These are phyloP conservation scores for Rasamsonia emersonii DNA, from an alignment of 2,329 filamentous ascomycete species.

Conservation along the genomic window DNA sequence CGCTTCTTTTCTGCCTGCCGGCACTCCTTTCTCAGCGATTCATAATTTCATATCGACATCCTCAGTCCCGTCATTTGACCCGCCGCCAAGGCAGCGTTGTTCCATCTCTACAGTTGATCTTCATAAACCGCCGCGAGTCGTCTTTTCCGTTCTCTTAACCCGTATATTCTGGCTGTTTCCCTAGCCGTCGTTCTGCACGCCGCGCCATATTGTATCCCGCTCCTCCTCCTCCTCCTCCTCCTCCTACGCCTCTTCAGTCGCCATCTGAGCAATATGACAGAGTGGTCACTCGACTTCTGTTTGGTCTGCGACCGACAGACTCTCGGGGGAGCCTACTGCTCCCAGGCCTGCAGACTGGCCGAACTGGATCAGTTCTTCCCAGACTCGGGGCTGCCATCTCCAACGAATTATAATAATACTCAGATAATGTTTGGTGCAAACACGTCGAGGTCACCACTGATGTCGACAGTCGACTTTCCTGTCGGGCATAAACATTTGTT, in stretches of 20 bases:
- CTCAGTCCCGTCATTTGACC: slow-evolving; percentile 7
- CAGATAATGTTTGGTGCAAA: no score
- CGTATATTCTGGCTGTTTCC: background rate
- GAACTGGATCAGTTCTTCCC: slow-evolving; percentile 68
- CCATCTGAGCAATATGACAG: slow-evolving; percentile 20
- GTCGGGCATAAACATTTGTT: slow-evolving; percentile 14
- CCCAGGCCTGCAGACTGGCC: slow-evolving; percentile 78
- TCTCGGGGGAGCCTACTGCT: slow-evolving; percentile 76
- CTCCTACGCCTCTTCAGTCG: background rate
- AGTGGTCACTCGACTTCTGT: slow-evolving; percentile 87
- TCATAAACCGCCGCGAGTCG: no score
- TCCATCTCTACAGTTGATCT: no score
- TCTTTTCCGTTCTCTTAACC: no score
- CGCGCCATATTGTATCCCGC: background rate
- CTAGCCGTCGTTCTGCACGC: slow-evolving; percentile 5
- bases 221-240: slow-evolving; percentile 1
- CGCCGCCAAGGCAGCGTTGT: no score
- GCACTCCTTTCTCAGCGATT: no score
- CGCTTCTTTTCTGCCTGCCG: background rate
- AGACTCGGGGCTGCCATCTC: slow-evolving; percentile 28
- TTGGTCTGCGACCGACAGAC: slow-evolving; percentile 88
- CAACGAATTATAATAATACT: no score
- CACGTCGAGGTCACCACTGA: slow-evolving; percentile 10
- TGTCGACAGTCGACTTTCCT: slow-evolving; percentile 10
- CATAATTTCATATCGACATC: slow-evolving; percentile 6